Evolutionary conservation across 306 rosid genomes (phyloP), one percentile per base, ranked within the genome.

Genomic region (Benincasa hispida): DNA sequence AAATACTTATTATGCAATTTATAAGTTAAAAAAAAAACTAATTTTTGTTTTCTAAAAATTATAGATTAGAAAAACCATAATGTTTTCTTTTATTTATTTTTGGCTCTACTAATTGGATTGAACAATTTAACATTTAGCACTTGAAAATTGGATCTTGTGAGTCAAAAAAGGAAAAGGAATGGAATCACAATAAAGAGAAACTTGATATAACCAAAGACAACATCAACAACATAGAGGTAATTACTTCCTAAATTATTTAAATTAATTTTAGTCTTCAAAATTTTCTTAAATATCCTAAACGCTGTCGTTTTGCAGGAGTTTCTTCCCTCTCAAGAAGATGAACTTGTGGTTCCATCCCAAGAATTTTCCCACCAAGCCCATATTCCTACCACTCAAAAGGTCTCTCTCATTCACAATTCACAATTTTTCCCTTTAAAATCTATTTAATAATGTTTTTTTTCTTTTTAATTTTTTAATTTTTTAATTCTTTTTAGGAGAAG

Each of bases 351-450:
- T 61, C 22, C 68, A 3, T 61, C 41, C 5, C 10, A 28, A 4
- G 81, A 84, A 2, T 91, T 91, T 67, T 88, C 94, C 72, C 37
- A 39, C 14, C 80, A 87, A 78, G 97, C 98, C 34, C 90, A 60
- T 62, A 86, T 93, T 78, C 83, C 95, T 7, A 85, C 90, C 15
- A 90, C 85, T 21, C 77, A 85, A 25, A 87, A 93, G 92, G 98
- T 93, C 22, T 15, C 25, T 21, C 54, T 13, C 5, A 14, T 13
- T 47, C 1, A 4, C 53, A 47, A 47, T 15, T 41, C 47, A 41
- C 47, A 10, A 41, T 9, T 41, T 41, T 41, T 41, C 47, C 9
- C 12, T 41, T 41, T 2, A 41, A 41, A 41, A 41, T 13, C 47
- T 41, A 10, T 41, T 41, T 41, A 41, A 41, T 10, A 41, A 5